phyloP scores from a whole-genome alignment of 805 yeast species.

The Saturnispora diversa region DNA sequence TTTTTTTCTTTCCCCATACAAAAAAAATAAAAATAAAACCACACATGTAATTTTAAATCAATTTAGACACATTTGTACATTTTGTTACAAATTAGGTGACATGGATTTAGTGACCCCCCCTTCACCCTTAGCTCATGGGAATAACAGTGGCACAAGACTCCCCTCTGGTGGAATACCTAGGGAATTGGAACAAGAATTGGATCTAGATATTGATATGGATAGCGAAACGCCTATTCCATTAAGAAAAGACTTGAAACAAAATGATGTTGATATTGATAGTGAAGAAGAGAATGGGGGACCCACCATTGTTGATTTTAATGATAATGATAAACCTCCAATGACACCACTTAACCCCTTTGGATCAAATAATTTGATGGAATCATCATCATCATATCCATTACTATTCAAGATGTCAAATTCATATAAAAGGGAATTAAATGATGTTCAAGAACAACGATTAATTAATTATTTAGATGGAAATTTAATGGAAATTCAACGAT shows the following conservation, averaged over 20 bases:
- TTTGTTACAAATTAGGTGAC: no score
- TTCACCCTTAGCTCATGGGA: slow-evolving; percentile 1
- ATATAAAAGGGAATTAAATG: slow-evolving; percentile 23
- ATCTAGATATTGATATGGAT: slow-evolving; percentile 13
- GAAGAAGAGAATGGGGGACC: slow-evolving; percentile 9
- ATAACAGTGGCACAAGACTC: background rate
- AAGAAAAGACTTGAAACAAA: no score
- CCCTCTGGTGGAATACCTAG: slow-evolving; percentile 5
- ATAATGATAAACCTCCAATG: slow-evolving; percentile 20
- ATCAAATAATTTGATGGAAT: slow-evolving; percentile 15
- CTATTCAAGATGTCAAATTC: slow-evolving; percentile 10
- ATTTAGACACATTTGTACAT: no score
- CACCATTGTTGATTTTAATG: slow-evolving; percentile 13
- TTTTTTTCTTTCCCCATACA: no score
- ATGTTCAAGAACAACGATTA: slow-evolving; percentile 49
- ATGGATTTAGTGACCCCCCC: slow-evolving; percentile 1
- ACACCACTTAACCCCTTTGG: slow-evolving; percentile 28
- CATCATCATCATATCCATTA: slow-evolving; percentile 22
- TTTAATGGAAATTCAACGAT: slow-evolving; percentile 46
- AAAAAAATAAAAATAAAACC: no score
- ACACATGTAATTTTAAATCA: no score
- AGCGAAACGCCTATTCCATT: no score
- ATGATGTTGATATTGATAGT: no score
- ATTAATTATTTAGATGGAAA: slow-evolving; percentile 47
- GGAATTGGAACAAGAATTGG: slow-evolving; percentile 10